A percentile compares a stretch with the other conserved stretches of the same genome.
phyloP scores from a whole-genome alignment of 805 yeast species.

The Vanderwaltozyma verrucispora region DNA sequence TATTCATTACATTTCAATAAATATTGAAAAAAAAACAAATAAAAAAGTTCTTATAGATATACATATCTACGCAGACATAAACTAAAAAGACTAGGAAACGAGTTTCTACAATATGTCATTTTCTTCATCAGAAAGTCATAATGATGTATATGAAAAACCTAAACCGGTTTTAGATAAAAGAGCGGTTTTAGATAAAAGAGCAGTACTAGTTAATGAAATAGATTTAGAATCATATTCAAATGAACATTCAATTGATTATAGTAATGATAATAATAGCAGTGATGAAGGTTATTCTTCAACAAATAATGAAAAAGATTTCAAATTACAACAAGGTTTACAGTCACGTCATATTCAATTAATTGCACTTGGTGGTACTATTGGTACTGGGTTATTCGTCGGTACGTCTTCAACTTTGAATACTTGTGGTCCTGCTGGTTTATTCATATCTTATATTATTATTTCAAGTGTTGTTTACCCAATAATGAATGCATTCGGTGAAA shows the following conservation, averaged over 20 bases:
- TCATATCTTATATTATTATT: slow-evolving; percentile 52
- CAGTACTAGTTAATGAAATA: background rate
- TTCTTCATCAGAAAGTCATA: background rate
- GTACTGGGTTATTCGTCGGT: slow-evolving; percentile 75
- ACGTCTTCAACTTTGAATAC: slow-evolving; percentile 49
- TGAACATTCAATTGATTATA: background rate
- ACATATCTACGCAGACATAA: no score
- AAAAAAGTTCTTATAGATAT: no score
- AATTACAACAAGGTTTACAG: slow-evolving; percentile 25
- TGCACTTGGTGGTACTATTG: slow-evolving; percentile 77
- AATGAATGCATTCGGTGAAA: slow-evolving; percentile 57
- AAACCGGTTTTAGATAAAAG: background rate
- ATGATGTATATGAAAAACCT: background rate
- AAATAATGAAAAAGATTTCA: no score
- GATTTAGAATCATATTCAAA: background rate
- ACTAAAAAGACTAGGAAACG: no score
- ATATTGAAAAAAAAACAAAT: no score
- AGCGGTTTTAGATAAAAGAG: background rate
- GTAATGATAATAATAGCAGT: background rate
- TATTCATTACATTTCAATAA: no score
- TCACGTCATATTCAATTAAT: slow-evolving; percentile 70
- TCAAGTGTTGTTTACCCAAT: slow-evolving; percentile 56
- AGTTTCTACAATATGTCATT: background rate
- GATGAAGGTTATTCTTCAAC: slow-evolving; percentile 4
- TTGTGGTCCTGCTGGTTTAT: slow-evolving; percentile 66